Base-by-base conservation (phyloP, 768 basidiomycete species). In the Tulasnella sp. region DNA sequence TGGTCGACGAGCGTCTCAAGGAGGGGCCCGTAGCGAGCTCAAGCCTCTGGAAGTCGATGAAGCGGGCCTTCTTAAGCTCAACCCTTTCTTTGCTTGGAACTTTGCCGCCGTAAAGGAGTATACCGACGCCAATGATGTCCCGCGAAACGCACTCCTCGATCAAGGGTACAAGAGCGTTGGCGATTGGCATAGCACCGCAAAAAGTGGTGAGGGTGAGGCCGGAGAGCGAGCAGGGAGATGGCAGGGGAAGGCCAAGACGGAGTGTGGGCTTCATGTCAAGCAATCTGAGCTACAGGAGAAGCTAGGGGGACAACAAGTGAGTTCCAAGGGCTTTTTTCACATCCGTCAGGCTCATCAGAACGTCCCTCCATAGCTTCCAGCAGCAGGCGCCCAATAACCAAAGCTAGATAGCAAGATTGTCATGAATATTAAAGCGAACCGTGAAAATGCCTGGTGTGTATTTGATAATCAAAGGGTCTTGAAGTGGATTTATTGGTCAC, bases 161-260 rank as follows among this genome's bases (percentile, higher is more conserved):
- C 82, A 91, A 69, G 96, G 96, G 2, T 99, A 98, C 75, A 86
- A 84, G 66, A 92, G 89, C 68, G 83, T 99, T 63, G 96, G 96
- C 3, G 96, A 99, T 72, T 95, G 94, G 88, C 96, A 99, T 73
- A 94, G 90, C 63, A 99, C 96, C 0, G 77, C 58, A 21, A 77
- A 71, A 65, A 84, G 83, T 62, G 84, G 80, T 0, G 75, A 74
- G 8, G 80, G 86, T 43, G 89, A 89, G 61, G 72, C 70, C 0
- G 80, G 78, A 3, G 96, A 99, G 73, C 80, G 96, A 24, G 83
- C 86, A 1, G 95, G 95, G 1, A 75, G 96, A 56, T 99, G 96
- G 96, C 84, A 85, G 2, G 90, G 88, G 4, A 85, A 79, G 69
- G 64, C 63, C 62, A 99, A 98, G 78, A 90, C 90, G 1, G 95